Base-by-base conservation (phyloP, 225 moss, liverwort and hornwort genomes). In the Sphagnum tenellum region DNA sequence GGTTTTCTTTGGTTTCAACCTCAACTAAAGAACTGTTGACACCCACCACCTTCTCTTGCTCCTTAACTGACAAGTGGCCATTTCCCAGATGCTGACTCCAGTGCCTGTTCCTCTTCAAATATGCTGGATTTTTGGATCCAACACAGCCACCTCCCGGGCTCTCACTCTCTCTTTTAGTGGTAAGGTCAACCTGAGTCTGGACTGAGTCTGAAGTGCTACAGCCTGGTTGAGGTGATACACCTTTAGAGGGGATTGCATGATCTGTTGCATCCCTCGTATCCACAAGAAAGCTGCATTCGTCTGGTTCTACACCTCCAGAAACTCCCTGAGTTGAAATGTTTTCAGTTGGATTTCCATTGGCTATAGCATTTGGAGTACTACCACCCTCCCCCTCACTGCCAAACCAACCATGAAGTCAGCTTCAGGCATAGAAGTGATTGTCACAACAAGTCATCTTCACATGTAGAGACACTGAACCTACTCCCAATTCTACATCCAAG, bases 1-100 rank as follows among this genome's bases (percentile, higher is more conserved):
- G 29, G 12, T 60, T 6, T 45, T 14, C 57, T 67, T 68, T 76
- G 62, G 70, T 73, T 59, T 67, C 77, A 9, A 48, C 47, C 70
- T 76, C 76, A 70, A 65, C 9, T 53, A 48, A 12, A 7, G 62
- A 5, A 44, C 62, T 67, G 5, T 49, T 58, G 5, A 5, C 57
- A 73, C 50, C 54, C 67, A 63, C 58, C 61, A 12, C 72, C 71
- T 66, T 82, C 8, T 80, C 86, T 63, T 71, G 68, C 65, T 76
- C 88, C 72, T 72, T 86, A 44, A 74, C 45, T 61, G 72, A 66
- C 64, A 77, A 71, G 62, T 75, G 84, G 3, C 84, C 91, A 82
- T 86, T 86, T 57, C 82, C 78, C 71, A 85, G 71, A 47, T 82
- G 78, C 12, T 74, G 83, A 76, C 79, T 88, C 72, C 89, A 78